Evolutionary conservation across 176 grass and related monocot genomes (phyloP).

Genomic region (Hsuehochloa calcarea): DNA sequence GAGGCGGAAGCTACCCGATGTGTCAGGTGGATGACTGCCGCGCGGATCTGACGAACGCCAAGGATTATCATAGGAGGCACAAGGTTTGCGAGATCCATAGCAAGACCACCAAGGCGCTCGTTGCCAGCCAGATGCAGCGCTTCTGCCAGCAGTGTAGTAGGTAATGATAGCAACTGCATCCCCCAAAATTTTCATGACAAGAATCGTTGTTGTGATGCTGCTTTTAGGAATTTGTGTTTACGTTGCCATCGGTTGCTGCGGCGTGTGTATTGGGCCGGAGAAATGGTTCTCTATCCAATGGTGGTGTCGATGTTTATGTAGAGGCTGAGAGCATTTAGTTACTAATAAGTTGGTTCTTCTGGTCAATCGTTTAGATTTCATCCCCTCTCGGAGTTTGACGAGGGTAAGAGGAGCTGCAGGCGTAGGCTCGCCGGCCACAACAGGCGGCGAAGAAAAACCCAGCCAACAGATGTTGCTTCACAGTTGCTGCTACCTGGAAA

Average conservation of each 20-base stretch:
- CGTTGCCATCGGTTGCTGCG: background rate
- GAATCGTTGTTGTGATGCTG: slow-evolving; percentile 17
- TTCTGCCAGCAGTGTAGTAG: slow-evolving; percentile 99
- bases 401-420: slow-evolving; percentile 97
- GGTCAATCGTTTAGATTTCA: slow-evolving; percentile 73
- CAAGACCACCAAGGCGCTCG: slow-evolving; percentile 85
- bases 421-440: slow-evolving; percentile 93
- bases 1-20: slow-evolving; percentile 66
- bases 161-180: slow-evolving; percentile 48
- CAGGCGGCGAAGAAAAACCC: slow-evolving; percentile 86
- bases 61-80: slow-evolving; percentile 92
- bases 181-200: background rate
- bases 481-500: slow-evolving; percentile 74
- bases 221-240: background rate
- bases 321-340: slow-evolving; percentile 16
- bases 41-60: slow-evolving; percentile 80
- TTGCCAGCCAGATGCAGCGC: slow-evolving; percentile 86
- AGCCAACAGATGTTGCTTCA: slow-evolving; percentile 78
- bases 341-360: slow-evolving; percentile 44
- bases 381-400: slow-evolving; percentile 87
- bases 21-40: slow-evolving; percentile 97
- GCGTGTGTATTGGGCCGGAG: background rate
- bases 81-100: slow-evolving; percentile 93
- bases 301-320: background rate
- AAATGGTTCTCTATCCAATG: slow-evolving; percentile 25